Conservation (phyloP, 805 yeast genomes). For the Monosporozyma solicola region DNA sequence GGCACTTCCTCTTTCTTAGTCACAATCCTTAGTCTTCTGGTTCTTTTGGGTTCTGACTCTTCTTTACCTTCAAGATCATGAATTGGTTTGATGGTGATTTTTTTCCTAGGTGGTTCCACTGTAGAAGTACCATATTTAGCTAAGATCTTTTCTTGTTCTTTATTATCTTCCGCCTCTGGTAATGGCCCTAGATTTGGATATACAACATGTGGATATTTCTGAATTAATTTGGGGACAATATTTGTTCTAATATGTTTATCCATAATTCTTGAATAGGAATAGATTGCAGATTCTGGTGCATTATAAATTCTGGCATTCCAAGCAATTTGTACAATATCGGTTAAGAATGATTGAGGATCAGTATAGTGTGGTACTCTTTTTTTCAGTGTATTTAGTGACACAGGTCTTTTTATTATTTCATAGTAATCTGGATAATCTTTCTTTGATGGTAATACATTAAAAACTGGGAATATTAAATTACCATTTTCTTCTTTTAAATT, state of each 20-base stretch:
- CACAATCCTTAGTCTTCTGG: background rate
- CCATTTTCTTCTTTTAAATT: slow-evolving; percentile 23
- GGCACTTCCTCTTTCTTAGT: background rate
- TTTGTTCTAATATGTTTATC: slow-evolving; percentile 33
- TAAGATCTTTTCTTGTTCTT: slow-evolving; percentile 4
- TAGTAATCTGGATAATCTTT: slow-evolving; percentile 70
- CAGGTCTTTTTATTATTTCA: slow-evolving; percentile 64
- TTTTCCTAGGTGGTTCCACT: background rate
- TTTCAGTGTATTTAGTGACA: slow-evolving; percentile 66
- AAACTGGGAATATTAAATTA: slow-evolving; percentile 22
- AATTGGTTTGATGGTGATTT: background rate
- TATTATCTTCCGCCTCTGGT: slow-evolving; percentile 37
- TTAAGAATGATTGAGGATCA: slow-evolving; percentile 60
- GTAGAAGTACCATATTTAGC: slow-evolving; percentile 2
- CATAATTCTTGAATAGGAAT: slow-evolving; percentile 52
- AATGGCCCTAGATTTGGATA: slow-evolving; percentile 57
- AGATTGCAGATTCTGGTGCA: slow-evolving; percentile 55
- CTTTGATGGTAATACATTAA: slow-evolving; percentile 48
- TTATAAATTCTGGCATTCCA: slow-evolving; percentile 89
- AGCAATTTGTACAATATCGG: slow-evolving; percentile 72
- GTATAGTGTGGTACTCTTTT: slow-evolving; percentile 51
- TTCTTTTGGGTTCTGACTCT: background rate
- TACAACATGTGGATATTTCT: slow-evolving; percentile 27
- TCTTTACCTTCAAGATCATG: background rate
- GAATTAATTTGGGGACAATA: slow-evolving; percentile 29